Evolutionary conservation across 1,284 basidiomycete species (phyloP), one percentile per base, ranked within the genome.

Genomic region (Ceratobasidium sp.): DNA sequence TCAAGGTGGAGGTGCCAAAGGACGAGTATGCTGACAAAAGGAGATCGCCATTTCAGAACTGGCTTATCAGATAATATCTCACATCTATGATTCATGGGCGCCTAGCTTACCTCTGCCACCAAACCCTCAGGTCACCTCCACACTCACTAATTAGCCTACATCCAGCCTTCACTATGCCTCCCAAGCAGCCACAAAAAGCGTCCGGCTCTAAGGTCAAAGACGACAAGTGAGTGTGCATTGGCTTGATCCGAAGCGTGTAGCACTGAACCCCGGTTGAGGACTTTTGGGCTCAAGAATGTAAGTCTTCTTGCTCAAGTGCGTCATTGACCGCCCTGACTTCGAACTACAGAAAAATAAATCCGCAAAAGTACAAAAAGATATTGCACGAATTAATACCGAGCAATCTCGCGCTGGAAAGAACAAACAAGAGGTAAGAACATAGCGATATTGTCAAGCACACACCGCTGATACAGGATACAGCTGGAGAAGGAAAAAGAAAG

Each of bases 251-350:
- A n/a, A n/a, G n/a, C n/a, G n/a, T n/a, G n/a, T n/a, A n/a, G n/a
- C n/a, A n/a, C n/a, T n/a, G n/a, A n/a, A n/a, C n/a, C n/a, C n/a
- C n/a, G n/a, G n/a, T n/a, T n/a, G n/a, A n/a, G n/a, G 93, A 95
- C 92, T 78, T 97, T 97, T 84, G 95, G 95, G 77, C 88, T 97
- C 91, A 96, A 97, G 89, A 97, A 97, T 86, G 92, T 94, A 80
- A 76, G 89, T 84, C 64, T 13, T 37, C n/a, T 49, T 49, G 61
- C 51, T 56, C 68, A 53, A 42, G 31, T 67, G 31, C 26, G 15
- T 66, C 47, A 51, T 39, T 23, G 45, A 76, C 31, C 35, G 11
- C 76, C 26, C 60, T 31, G 54, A 61, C 71, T 81, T 79, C 77
- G 76, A 56, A 20, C 56, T 28, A 6, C 83, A 94, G 92, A 97